Percentiles rank a stretch among this genome's conserved stretches.
Evolutionary conservation across 306 rosid species (phyloP).

Genomic region (Mimosa pudica): DNA sequence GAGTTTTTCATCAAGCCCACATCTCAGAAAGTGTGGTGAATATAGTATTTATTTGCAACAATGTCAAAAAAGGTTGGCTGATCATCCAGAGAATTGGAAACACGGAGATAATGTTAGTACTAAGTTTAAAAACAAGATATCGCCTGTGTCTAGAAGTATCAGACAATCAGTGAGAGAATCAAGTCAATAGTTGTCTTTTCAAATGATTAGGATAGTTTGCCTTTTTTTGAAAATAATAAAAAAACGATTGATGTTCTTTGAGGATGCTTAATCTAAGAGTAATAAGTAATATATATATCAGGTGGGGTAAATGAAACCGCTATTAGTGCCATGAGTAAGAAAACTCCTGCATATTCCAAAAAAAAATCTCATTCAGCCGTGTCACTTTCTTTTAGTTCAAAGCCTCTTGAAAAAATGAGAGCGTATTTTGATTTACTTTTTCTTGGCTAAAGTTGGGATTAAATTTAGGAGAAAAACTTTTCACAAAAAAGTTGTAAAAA

Average conservation of each 20-base stretch:
- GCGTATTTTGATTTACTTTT: too few species aligned
- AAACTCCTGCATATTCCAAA: background rate
- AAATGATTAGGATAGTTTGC: background rate
- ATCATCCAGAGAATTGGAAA: background rate
- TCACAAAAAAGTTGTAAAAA: too few species aligned
- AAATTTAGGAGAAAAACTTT: too few species aligned
- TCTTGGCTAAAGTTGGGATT: too few species aligned
- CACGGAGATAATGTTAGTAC: background rate
- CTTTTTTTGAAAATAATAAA: background rate
- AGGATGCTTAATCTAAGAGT: constrained; percentile 3
- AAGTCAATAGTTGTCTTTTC: background rate
- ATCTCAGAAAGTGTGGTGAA: too few species aligned
- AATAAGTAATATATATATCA: background rate
- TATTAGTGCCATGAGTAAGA: background rate
- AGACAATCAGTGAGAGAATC: background rate
- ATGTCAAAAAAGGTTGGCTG: background rate
- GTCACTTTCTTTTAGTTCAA: background rate
- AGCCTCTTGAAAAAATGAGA: background rate
- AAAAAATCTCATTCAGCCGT: background rate
- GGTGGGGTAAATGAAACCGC: background rate
- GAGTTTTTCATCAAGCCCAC: too few species aligned
- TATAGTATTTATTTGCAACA: too few species aligned
- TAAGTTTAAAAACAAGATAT: background rate
- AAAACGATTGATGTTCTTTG: background rate
- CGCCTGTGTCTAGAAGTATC: background rate